phyloP scores from a whole-genome alignment of 2,329 filamentous ascomycete genomes.

The Talaromyces sp. region DNA sequence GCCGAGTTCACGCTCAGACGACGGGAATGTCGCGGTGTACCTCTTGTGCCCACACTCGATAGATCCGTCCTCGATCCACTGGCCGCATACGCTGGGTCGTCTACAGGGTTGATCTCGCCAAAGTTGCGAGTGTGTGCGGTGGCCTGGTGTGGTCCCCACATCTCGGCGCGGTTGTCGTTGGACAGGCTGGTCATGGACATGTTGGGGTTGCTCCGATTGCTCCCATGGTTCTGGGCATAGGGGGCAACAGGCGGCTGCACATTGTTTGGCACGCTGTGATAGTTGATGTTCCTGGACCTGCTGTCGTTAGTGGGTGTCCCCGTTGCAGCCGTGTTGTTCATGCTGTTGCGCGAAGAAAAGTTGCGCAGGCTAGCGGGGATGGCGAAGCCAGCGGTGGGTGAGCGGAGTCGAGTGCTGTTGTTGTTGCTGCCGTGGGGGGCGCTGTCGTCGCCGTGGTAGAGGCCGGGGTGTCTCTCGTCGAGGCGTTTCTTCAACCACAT shows the following conservation, averaged over 20 bases:
- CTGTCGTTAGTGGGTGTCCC: constrained; percentile 6
- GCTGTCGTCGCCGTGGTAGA: constrained; percentile 26
- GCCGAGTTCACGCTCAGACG: constrained; percentile 5
- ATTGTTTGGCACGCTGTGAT: neutral
- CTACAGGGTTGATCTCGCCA: constrained; percentile 12
- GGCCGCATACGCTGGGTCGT: constrained; percentile 4
- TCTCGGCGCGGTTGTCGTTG: constrained; percentile 1
- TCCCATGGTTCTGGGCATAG: neutral
- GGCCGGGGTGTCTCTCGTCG: constrained; percentile 52
- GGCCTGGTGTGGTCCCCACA: constrained; percentile 17
- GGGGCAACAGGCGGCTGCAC: neutral
- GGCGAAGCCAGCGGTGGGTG: constrained; percentile 15
- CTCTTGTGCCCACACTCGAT: constrained; percentile 3
- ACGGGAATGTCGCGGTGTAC: neutral
- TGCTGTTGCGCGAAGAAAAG: constrained; percentile 10
- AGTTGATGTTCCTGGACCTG: neutral
- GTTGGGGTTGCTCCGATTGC: constrained; percentile 2
- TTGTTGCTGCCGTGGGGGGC: constrained; percentile 7
- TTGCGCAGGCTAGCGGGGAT: constrained; percentile 15
- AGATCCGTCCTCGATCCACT: constrained; percentile 10
- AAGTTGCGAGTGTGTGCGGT: constrained; percentile 10
- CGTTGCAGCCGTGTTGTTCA: neutral
- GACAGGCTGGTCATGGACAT: constrained; percentile 9
- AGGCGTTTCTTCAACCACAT: constrained; percentile 71
- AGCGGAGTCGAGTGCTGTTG: neutral